Evolutionary conservation across 2,329 filamentous ascomycete genomes (phyloP), one percentile per base, ranked within the genome.

Genomic region (Waltergamsia citrina): DNA sequence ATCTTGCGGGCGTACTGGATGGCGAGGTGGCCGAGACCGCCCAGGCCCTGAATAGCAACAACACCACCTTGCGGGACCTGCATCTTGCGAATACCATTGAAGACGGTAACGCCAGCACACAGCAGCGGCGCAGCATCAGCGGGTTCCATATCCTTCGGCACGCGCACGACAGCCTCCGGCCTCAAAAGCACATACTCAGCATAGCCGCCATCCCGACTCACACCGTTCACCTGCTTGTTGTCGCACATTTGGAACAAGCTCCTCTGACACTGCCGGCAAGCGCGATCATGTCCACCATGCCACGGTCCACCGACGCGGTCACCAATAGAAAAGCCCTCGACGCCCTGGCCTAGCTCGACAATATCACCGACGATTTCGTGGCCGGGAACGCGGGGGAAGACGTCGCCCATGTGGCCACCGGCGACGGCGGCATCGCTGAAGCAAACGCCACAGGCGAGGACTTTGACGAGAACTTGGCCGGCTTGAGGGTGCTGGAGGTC

Each of bases 21-120:
- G 0, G 81, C 84, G 20, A 90, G 54, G 53, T 90, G 84, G 3
- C 84, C 84, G 1, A 88, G 66, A 2, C 84, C 85, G 33, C 86
- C 78, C 4, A 90, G 64, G 11, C 82, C 85, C 41, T 88, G 76
- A 16, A 78, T 49, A 16, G 71, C 73, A 1, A 77, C 67, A 1
- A 67, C 40, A n/a, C 56, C 61, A 8, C 72, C 72, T 36, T 68
- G 64, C 44, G 65, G 59, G 29, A 76, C 56, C 17, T 60, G 49
- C 41, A 70, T 60, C 52, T 72, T 71, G 41, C 72, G 67, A 33
- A 77, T 67, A 14, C 60, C 56, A 51, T 77, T 77, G 54, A 75
- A 78, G 8, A 74, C 71, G 9, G 74, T 80, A n/a, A 78, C 68
- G 12, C 76, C 76, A 2, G 75, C 77, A 50, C 76, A 81, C 9